Evolutionary conservation across 768 basidiomycete genomes (phyloP).

Genomic region (Mycena venus): DNA sequence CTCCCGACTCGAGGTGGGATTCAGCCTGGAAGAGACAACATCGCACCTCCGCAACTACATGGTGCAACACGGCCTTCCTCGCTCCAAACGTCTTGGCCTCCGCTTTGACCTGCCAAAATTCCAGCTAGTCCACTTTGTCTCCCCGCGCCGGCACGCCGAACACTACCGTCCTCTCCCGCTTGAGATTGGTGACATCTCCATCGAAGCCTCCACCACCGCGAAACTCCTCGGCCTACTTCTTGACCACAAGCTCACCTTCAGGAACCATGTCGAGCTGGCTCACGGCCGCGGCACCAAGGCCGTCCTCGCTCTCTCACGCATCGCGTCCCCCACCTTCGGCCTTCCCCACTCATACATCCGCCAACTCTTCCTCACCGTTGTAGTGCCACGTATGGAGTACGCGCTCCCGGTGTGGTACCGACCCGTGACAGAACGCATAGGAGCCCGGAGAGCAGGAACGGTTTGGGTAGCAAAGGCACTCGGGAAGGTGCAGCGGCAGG

Average conservation of each 20-base stretch:
- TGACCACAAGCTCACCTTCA: neutral
- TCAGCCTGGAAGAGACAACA: neutral
- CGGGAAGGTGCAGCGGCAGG: neutral
- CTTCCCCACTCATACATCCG: neutral
- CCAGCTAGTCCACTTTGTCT: constrained; percentile 1
- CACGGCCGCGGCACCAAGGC: neutral
- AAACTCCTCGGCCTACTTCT: constrained; percentile 1
- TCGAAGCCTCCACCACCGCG: neutral
- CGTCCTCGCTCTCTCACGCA: neutral
- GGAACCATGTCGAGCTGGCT: neutral
- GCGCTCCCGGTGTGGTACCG: neutral
- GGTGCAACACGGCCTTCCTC: neutral
- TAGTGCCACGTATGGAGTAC: neutral
- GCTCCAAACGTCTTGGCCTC: neutral
- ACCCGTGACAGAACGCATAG: neutral
- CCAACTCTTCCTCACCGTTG: neutral
- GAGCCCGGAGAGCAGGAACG: neutral
- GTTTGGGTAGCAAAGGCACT: neutral
- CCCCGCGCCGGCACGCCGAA: neutral
- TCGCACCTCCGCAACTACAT: neutral
- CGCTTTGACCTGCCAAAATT: neutral
- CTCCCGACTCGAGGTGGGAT: neutral
- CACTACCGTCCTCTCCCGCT: constrained; percentile 1
- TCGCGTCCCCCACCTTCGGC: neutral
- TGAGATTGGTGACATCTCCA: neutral